Conservation (phyloP, 2,329 filamentous ascomycete genomes). For the Geoglossum cookeanum region DNA sequence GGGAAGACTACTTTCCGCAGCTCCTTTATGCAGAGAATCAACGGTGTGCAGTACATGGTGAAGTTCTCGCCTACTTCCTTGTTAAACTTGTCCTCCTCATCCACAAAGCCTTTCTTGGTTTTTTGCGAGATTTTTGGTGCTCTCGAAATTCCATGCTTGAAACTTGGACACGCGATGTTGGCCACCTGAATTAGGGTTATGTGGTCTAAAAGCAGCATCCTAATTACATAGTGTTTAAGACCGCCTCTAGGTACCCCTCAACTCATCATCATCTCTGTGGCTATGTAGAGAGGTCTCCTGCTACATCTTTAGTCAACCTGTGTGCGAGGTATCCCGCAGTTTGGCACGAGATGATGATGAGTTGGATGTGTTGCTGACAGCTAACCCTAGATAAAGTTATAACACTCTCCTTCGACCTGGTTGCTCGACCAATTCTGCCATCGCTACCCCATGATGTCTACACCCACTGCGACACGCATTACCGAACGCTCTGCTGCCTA, state of each 20-base stretch:
- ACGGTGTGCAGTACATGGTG: conserved; percentile 7
- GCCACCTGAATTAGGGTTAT: background rate
- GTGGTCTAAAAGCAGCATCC: background rate
- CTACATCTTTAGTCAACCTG: background rate
- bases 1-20: conserved; percentile 9
- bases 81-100: conserved; percentile 7
- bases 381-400: background rate
- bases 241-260: background rate
- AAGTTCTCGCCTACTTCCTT: conserved; percentile 7
- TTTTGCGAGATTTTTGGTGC: conserved; percentile 9
- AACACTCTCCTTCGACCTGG: background rate
- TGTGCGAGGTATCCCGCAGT: background rate
- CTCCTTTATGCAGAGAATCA: conserved; percentile 10
- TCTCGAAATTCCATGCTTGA: conserved; percentile 13
- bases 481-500: background rate
- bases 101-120: conserved; percentile 8
- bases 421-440: too few species aligned
- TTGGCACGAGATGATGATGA: background rate
- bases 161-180: conserved; percentile 6
- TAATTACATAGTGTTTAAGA: background rate
- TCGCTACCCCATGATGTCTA: background rate
- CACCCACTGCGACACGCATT: background rate
- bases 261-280: background rate
- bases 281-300: background rate
- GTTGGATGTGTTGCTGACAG: background rate